These are phyloP conservation scores for Trypanosoma platydactyli DNA, from an alignment of 208 protist genomes.

Conservation along the genomic window DNA sequence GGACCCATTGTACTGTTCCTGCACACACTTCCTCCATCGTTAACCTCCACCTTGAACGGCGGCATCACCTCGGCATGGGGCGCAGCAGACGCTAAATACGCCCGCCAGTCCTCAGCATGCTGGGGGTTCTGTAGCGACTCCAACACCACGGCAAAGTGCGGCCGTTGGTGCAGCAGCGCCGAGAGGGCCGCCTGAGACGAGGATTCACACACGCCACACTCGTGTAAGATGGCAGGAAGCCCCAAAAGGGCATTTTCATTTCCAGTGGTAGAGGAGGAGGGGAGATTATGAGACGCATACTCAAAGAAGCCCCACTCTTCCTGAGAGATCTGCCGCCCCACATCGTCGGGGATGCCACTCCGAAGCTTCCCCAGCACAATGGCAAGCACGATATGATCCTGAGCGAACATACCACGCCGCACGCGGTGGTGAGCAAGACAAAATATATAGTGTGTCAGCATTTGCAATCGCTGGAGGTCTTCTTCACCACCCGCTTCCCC, in stretches of 20 bases:
- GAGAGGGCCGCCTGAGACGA: constrained; percentile 37
- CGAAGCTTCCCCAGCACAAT: constrained; percentile 93
- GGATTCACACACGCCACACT: constrained; percentile 15
- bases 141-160: constrained; percentile 64
- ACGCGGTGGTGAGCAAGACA: constrained; percentile 71
- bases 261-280: not conserved
- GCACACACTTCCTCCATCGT: constrained; percentile 9
- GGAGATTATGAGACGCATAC: constrained; percentile 24
- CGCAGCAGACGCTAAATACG: constrained; percentile 43
- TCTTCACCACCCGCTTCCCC: constrained; percentile 24
- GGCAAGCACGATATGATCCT: constrained; percentile 94
- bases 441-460: constrained; percentile 70
- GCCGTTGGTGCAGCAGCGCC: constrained; percentile 42
- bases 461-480: constrained; percentile 36
- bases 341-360: constrained; percentile 46
- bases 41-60: constrained; percentile 46
- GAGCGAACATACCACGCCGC: constrained; percentile 91
- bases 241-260: not conserved
- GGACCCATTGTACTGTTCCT: constrained; percentile 2
- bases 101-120: constrained; percentile 42
- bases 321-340: constrained; percentile 37
- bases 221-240: constrained; percentile 22
- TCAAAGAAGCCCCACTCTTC: constrained; percentile 77
- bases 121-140: constrained; percentile 47
- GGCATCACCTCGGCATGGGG: constrained; percentile 43